A percentile compares a stretch with the other conserved stretches of the same genome.
Conservation (phyloP, 805 yeast species). For the Ogataea paraovalis region DNA sequence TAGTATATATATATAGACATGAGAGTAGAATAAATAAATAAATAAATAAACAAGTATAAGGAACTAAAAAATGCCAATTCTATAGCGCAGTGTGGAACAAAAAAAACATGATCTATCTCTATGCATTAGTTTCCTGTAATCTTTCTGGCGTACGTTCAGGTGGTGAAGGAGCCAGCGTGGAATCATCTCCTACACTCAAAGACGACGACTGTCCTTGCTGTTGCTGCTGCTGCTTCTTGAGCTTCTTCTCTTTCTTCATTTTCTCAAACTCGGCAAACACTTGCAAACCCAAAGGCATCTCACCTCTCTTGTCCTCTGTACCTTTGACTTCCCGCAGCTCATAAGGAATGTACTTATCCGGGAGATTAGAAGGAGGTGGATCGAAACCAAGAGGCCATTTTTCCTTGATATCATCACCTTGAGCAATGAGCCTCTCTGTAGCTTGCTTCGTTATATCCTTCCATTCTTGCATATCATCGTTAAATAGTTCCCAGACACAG, state of each 20-base stretch:
- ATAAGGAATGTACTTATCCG: slow-evolving; percentile 40
- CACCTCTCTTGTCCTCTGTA: slow-evolving; percentile 39
- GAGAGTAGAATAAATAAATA: neutral
- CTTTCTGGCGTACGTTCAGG: neutral
- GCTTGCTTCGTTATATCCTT: slow-evolving; percentile 56
- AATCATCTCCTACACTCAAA: too few species aligned
- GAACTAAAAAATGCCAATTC: neutral
- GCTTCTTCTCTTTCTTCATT: slow-evolving; percentile 38
- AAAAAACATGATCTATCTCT: neutral
- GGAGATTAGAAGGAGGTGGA: slow-evolving; percentile 44
- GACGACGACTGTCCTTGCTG: neutral
- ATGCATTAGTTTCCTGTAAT: neutral
- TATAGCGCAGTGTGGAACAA: neutral
- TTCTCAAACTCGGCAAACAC: slow-evolving; percentile 85
- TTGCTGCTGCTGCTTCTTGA: neutral
- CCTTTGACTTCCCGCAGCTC: slow-evolving; percentile 26
- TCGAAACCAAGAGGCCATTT: slow-evolving; percentile 66
- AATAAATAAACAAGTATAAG: neutral
- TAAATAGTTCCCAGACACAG: slow-evolving; percentile 93
- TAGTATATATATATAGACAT: neutral
- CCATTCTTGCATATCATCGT: slow-evolving; percentile 88
- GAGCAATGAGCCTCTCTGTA: slow-evolving; percentile 34
- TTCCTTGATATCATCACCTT: slow-evolving; percentile 42
- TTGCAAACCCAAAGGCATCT: slow-evolving; percentile 69
- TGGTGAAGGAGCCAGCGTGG: neutral